Percentiles rank a stretch among this genome's conserved stretches.
Conservation (phyloP, 208 protist genomes). For the Jaenimonas drosophilae region DNA sequence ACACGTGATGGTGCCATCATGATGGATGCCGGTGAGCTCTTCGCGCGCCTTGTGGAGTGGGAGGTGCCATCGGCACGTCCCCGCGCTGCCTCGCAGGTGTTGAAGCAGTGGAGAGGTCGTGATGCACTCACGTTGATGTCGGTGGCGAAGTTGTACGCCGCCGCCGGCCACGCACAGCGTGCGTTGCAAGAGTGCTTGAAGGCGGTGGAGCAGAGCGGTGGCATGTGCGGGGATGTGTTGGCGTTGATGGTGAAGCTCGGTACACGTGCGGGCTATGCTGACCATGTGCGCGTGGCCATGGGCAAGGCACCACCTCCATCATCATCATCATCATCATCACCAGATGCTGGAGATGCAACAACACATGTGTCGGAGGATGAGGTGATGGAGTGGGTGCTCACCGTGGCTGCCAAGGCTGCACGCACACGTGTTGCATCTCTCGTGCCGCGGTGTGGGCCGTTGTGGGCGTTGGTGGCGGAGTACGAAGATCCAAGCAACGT, state of each 20-base stretch:
- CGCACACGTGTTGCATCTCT: neutral
- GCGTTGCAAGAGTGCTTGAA: constrained; percentile 57
- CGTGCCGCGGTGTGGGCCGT: constrained; percentile 32
- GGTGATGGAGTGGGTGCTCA: neutral
- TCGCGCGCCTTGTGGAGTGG: neutral
- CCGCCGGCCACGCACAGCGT: constrained; percentile 31
- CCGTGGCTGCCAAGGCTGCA: neutral
- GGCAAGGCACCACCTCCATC: neutral
- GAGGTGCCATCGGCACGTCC: neutral
- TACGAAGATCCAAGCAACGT: constrained; percentile 46
- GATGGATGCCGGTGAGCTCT: constrained; percentile 5
- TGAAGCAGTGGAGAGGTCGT: constrained; percentile 56
- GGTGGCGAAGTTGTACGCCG: constrained; percentile 66
- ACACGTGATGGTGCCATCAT: constrained; percentile 40
- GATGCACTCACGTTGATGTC: constrained; percentile 59
- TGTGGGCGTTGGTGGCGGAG: constrained; percentile 55
- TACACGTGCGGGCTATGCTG: constrained; percentile 13
- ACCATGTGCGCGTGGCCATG: neutral
- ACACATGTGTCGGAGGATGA: neutral
- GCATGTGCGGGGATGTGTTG: constrained; percentile 43
- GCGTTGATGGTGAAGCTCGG: constrained; percentile 64
- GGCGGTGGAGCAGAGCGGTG: constrained; percentile 27
- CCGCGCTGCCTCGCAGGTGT: constrained; percentile 39
- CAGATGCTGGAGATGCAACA: neutral
- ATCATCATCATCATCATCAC: too few species aligned